Conservation (phyloP, 1,284 basidiomycete species). For the Fomitopsis betulina region DNA sequence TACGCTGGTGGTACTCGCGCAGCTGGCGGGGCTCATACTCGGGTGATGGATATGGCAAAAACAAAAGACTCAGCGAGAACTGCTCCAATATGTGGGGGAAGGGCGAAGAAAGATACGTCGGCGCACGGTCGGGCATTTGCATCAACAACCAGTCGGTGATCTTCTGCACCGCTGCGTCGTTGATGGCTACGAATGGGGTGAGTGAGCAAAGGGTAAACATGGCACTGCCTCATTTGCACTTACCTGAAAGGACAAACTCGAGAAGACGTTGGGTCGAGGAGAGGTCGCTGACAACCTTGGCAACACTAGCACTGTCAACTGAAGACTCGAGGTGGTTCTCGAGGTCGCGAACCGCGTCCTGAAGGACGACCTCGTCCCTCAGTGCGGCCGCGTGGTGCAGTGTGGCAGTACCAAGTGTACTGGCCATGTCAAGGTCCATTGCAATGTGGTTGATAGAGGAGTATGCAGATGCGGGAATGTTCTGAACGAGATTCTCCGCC, state of each 20-base stretch:
- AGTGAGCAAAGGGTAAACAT: not conserved
- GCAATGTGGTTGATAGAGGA: not conserved
- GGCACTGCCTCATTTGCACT: not conserved
- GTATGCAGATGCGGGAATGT: too few relatives aligned
- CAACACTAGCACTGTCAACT: conserved; percentile 5
- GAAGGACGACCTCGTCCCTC: conserved; percentile 13
- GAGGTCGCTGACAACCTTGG: conserved; percentile 4
- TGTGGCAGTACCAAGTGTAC: not conserved
- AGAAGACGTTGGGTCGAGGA: not conserved
- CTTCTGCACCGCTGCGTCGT: not conserved
- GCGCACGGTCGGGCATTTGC: conserved; percentile 3
- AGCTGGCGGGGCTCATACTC: conserved; percentile 4
- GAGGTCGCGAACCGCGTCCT: conserved; percentile 13
- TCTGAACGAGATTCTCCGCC: too few relatives aligned
- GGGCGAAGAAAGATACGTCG: conserved; percentile 3
- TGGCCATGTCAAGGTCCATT: not conserved
- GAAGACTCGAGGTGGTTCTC: conserved; percentile 13
- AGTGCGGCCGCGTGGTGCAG: conserved; percentile 9
- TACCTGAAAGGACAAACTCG: conserved; percentile 13
- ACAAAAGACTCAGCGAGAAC: conserved; percentile 10
- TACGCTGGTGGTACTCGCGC: conserved; percentile 2
- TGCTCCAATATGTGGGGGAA: conserved; percentile 32
- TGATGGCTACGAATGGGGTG: not conserved
- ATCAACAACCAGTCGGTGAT: conserved; percentile 1
- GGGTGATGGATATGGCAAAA: conserved; percentile 4